Base-by-base conservation (phyloP, 176 grass and related monocot genomes). In the Stipa capillata region DNA sequence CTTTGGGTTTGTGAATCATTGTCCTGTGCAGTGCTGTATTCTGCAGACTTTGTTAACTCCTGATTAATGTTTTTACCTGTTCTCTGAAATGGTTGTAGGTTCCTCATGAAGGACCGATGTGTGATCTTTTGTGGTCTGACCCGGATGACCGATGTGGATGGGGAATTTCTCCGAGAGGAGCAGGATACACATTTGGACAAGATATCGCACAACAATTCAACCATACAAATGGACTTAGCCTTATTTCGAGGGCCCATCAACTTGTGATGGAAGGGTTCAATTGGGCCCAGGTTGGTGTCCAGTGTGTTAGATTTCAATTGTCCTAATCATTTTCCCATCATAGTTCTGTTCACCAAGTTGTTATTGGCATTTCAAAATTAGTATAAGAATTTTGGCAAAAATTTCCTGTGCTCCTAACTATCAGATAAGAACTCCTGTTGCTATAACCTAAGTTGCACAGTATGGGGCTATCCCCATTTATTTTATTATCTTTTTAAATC, bases 111-210 rank as follows among this genome's bases (percentile, higher is more conserved):
- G 90, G 90, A 31, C 90, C 90, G 5, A 93, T 93, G 90, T 93
- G 90, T 73, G 90, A 93, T 87, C 87, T 93, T 80, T 61, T 90
- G 50, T 93, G 90, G 90, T 93, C 90, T 59, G 90, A 92, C n/a
- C 87, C 90, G 0, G 90, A 93, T 86, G 90, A 93, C 48, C 63
- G 90, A 67, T 93, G 87, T 52, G 90, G 90, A 14, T 93, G 86
- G 89, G 89, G 89, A 59, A 91, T 91, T 78, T 91, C 89, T 54
- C 89, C 89, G 69, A 82, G 89, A 72, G 89, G 89, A 23, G 89
- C 87, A 54, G 90, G 90, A 28, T 93, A 93, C 87, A 93, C 90
- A 44, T 93, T 93, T 87, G 90, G 90, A 18, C 90, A 93, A 86
- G 90, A 93, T 86, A 93, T 93, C 3, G 87, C 90, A 36, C 87